Base-by-base conservation (phyloP, 1,284 basidiomycete genomes). In the Megacollybia platyphylla region DNA sequence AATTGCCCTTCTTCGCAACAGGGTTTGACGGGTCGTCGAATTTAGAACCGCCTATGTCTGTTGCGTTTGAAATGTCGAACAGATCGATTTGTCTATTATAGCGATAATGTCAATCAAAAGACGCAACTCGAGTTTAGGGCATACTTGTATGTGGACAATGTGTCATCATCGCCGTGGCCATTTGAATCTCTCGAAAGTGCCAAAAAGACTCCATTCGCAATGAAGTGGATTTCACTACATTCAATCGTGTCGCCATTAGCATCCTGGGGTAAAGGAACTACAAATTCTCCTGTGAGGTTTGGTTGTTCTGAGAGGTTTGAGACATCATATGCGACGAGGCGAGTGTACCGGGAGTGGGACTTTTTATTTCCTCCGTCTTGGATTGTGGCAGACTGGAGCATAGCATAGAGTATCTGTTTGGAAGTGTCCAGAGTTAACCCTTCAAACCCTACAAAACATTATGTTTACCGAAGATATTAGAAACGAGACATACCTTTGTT, bases 351-450 rank as follows among this genome's bases (percentile, higher is more conserved):
- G 3, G 65, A 61, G 4, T 68, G 73, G 1, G 55, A 54, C 44
- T 71, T 67, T 44, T 65, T 58, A 40, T 54, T 54, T 2, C 74
- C 76, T 10, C 75, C 76, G 48, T 83, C 80, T 50, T 84, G 79
- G 6, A 79, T 68, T 0, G 73, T 71, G 2, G 76, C 79, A 7
- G 70, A 67, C 50, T 83, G 80, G 0, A 83, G 65, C 47, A 81
- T 68, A 1, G 70, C 76, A 49, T 75, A 83, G 0, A 83, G 62
- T 2, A 64, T 69, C 8, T 58, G 57, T 5, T 71, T 73, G 6
- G 60, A 54, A 7, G 64, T 55, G 43, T 75, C 71, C 2, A 73
- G 46, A 0, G 79, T 77, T n/a, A 83, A 62, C 7, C 74, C 72
- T 54, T 83, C 79, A 43, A 82, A 74, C 3, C 79, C 79, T 11